phyloP scores from a whole-genome alignment of 768 basidiomycete genomes.

The Cubamyces lactineus region DNA sequence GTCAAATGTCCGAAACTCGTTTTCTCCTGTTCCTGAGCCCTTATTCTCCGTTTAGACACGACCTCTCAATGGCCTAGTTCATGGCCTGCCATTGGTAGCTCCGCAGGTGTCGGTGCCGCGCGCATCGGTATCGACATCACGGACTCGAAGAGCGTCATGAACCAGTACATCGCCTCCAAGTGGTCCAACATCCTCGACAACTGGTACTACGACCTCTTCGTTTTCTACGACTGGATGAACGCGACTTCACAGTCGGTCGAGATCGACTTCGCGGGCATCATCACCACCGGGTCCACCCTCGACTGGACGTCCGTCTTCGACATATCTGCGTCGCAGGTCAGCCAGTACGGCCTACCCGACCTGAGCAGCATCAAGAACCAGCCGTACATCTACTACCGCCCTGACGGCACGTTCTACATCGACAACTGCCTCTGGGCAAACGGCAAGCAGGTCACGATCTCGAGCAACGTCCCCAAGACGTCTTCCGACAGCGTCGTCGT shows the following conservation, averaged over 20 bases:
- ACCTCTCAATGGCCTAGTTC: conserved; percentile 11
- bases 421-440: conserved; percentile 15
- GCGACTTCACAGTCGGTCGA: neutral
- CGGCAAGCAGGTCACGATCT: conserved; percentile 3
- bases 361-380: conserved; percentile 15
- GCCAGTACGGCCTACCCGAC: conserved; percentile 14
- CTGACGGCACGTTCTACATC: conserved; percentile 18
- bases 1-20: too few species aligned
- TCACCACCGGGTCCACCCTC: conserved; percentile 8
- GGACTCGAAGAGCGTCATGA: conserved; percentile 13
- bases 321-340: conserved; percentile 5
- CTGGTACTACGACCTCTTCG: conserved; percentile 22
- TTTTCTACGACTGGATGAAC: conserved; percentile 18
- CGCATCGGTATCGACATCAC: conserved; percentile 18
- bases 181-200: conserved; percentile 12
- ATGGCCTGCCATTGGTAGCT: conserved; percentile 8
- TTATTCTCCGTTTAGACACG: neutral
- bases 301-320: conserved; percentile 15
- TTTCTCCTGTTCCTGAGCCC: too few species aligned
- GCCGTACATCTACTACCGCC: conserved; percentile 9
- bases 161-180: conserved; percentile 18
- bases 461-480: conserved; percentile 7
- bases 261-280: conserved; percentile 19
- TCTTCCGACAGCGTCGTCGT: conserved; percentile 8
- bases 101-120: neutral